Percentiles rank a stretch among this genome's conserved stretches.
These are phyloP conservation scores for Pseudonitzschia delicatissima DNA, from an alignment of 108 stramenopile genomes.

Conservation along the genomic window DNA sequence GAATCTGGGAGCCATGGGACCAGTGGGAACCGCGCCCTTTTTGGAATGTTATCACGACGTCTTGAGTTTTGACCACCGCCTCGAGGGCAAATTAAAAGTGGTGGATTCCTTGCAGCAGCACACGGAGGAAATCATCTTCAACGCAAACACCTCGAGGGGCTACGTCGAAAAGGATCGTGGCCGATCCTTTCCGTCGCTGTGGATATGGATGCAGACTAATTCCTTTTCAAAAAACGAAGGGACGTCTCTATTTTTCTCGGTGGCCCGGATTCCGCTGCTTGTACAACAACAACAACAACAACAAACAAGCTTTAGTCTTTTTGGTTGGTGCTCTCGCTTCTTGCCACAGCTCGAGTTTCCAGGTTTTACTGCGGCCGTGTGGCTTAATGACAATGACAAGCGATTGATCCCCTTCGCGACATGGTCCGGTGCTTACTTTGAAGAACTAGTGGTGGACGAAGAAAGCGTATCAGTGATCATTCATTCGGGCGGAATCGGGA, in stretches of 20 bases:
- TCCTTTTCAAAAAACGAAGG: neutral
- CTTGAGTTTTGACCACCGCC: neutral
- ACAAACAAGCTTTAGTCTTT: too few relatives aligned
- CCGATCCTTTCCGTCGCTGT: conserved; percentile 2
- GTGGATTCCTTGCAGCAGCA: neutral
- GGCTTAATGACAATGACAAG: neutral
- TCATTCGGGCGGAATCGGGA: neutral
- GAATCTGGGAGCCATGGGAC: conserved; percentile 6
- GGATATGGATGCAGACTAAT: conserved; percentile 14
- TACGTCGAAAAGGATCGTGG: conserved; percentile 8
- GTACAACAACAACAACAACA: neutral
- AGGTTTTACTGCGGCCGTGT: neutral
- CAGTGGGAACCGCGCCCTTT: neutral
- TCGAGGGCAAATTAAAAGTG: neutral
- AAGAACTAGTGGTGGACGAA: neutral
- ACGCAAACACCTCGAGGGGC: neutral
- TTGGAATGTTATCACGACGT: conserved; percentile 6
- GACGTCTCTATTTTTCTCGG: conserved; percentile 1
- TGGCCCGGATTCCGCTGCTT: conserved; percentile 1
- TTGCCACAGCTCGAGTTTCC: neutral
- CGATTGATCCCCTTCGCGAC: conserved; percentile 1
- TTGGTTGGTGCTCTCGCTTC: too few relatives aligned
- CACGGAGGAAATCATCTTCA: neutral
- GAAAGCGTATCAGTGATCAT: neutral
- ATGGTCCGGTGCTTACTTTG: neutral